Evolutionary conservation across 1,284 basidiomycete species (phyloP), one percentile per base, ranked within the genome.

Genomic region (Tylopilus sp.): DNA sequence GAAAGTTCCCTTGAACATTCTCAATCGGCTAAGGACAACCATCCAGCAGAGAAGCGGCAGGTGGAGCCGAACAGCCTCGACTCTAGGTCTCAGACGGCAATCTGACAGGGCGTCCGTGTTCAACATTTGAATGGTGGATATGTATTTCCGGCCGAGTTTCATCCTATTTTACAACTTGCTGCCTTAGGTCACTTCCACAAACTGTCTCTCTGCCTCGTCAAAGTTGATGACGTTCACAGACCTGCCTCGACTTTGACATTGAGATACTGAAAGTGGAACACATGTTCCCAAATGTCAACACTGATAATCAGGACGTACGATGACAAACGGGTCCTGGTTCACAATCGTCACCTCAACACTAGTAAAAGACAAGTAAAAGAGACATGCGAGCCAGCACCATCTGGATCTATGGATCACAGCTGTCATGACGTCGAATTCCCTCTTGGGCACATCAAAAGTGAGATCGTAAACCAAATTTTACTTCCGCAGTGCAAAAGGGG

Each of bases 281-380:
- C 90, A 74, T 93, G 91, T 83, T 94, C 93, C 94, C 94, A 96
- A 74, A 94, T 87, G 76, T 97, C 96, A 69, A 97, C 91, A 67
- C 95, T 95, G 70, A 97, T 90, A 80, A 97, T 85, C 66, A 95
- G 93, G 66, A 88, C 81, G 78, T 89, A 91, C 53, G 81, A 79
- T 69, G 95, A 82, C 64, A n/a, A 97, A 87, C 67, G 95, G 95
- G 80, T 97, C 95, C 84, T 97, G 95, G 87, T 97, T 96, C 32
- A 93, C 79, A 49, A 95, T 96, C 62, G 94, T 94, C 56, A 83
- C 33, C 33, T 36, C 33, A 36, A 36, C 33, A 10, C 6, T 36
- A 10, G 33, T 36, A 10, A 36, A 10, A 36, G 44, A 22, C 44
- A 4, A 12, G 16, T 9, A 9, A 18, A 55, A 32, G 41, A 13